Evolutionary conservation across 352 stramenopile species (phyloP).

Genomic region (Globisporangium paddicum): DNA sequence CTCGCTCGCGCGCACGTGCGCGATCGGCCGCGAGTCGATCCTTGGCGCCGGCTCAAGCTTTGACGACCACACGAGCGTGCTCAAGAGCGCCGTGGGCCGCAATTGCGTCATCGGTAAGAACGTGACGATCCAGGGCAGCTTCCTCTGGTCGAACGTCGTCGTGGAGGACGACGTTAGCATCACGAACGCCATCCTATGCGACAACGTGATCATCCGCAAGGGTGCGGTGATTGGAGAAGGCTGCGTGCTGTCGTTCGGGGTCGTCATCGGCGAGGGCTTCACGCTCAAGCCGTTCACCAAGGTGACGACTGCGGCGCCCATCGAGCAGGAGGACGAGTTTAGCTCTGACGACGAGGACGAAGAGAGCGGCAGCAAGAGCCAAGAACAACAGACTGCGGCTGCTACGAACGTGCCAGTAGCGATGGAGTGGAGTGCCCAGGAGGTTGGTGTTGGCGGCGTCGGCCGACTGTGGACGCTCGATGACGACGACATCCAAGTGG

Average conservation of each 20-base stretch:
- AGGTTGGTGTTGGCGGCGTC: conserved; percentile 68
- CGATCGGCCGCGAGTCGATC: conserved; percentile 66
- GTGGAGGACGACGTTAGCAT: conserved; percentile 76
- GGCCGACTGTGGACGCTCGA: conserved; percentile 81
- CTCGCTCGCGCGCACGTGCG: conserved; percentile 57
- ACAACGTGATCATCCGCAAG: conserved; percentile 70
- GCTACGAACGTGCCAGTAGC: conserved; percentile 5
- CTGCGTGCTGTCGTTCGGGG: conserved; percentile 75
- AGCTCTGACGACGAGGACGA: conserved; percentile 53
- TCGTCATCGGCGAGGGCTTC: conserved; percentile 79
- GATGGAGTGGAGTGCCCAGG: conserved; percentile 53
- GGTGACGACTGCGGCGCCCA: conserved; percentile 54
- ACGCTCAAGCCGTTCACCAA: conserved; percentile 68
- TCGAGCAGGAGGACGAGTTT: conserved; percentile 71
- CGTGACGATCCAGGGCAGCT: conserved; percentile 63
- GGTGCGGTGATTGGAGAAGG: conserved; percentile 69
- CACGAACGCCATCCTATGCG: conserved; percentile 79
- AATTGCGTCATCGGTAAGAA: conserved; percentile 72
- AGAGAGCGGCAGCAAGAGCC: background rate
- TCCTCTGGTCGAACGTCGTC: conserved; percentile 80
- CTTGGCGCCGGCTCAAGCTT: conserved; percentile 52
- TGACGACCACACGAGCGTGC: conserved; percentile 49
- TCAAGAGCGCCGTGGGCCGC: conserved; percentile 62
- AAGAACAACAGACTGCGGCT: background rate
- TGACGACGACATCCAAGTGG: conserved; percentile 76